Conservation (phyloP, 2,329 filamentous ascomycete genomes). For the Neofusicoccum cordaticola region DNA sequence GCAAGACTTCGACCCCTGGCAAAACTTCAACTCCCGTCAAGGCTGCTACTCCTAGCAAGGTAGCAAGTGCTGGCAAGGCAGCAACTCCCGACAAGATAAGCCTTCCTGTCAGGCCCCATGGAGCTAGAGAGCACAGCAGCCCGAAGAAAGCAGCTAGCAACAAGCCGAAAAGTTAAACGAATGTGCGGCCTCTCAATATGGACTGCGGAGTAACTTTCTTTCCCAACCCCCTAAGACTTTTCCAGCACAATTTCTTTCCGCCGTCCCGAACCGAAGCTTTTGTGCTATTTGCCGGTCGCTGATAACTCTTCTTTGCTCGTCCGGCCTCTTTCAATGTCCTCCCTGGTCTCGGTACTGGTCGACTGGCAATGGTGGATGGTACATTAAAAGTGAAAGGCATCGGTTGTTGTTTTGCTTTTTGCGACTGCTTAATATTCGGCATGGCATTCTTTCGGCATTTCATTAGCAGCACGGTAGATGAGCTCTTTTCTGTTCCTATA, state of each 20-base stretch:
- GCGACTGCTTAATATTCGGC: not conserved
- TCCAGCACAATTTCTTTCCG: not conserved
- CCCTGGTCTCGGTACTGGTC: too few species aligned
- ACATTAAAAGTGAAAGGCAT: not conserved
- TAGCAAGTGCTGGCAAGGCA: not conserved
- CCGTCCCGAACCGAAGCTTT: not conserved
- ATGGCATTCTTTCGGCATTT: not conserved
- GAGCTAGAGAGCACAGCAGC: not conserved
- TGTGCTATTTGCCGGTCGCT: too few species aligned
- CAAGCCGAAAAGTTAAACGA: not conserved
- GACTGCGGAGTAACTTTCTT: not conserved
- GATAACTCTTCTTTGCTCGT: too few species aligned
- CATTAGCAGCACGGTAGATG: not conserved
- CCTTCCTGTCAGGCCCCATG: not conserved
- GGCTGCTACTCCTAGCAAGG: not conserved
- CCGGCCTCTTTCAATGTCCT: too few species aligned
- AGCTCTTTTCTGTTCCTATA: not conserved
- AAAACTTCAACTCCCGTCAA: not conserved
- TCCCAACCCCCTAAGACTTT: not conserved
- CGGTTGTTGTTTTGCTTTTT: not conserved
- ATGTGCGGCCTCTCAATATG: not conserved
- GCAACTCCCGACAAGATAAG: not conserved
- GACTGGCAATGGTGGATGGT: not conserved
- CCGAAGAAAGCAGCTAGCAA: not conserved
- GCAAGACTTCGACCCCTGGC: not conserved